Conservation (phyloP, 1,284 basidiomycete genomes). For the Peniophora sp. region DNA sequence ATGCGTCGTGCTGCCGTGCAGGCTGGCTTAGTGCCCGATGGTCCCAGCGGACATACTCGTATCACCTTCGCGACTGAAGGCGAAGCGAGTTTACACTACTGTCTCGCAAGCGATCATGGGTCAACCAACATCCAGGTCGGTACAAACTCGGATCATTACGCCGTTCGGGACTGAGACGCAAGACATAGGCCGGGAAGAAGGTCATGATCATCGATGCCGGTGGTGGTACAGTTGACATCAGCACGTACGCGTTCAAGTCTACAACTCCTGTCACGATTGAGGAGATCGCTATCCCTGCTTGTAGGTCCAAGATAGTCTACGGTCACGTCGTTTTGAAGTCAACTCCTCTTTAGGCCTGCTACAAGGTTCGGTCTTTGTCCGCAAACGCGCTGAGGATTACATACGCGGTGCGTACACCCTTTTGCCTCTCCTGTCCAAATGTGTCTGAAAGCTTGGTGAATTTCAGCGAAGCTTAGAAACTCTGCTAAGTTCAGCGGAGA, state of each 20-base stretch:
- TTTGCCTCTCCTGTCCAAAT: neutral
- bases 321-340: neutral
- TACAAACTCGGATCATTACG: no score
- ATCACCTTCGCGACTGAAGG: constrained; percentile 37
- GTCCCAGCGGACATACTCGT: constrained; percentile 18
- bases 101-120: neutral
- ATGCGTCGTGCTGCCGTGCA: constrained; percentile 22
- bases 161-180: no score
- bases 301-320: neutral
- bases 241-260: constrained; percentile 6
- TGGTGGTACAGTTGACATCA: constrained; percentile 13
- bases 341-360: constrained; percentile 20
- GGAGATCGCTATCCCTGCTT: constrained; percentile 7
- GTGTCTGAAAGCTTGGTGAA: no score
- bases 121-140: neutral
- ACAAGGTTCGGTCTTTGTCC: constrained; percentile 35
- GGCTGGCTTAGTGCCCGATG: constrained; percentile 20
- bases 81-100: constrained; percentile 24
- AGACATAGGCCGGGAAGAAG: constrained; percentile 4
- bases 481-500: neutral
- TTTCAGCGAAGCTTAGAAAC: neutral
- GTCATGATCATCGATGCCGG: constrained; percentile 12
- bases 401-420: constrained; percentile 22
- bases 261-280: constrained; percentile 4
- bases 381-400: constrained; percentile 26